Conservation (phyloP, 2,329 filamentous ascomycete genomes). For the Ophiostoma tasmaniense region DNA sequence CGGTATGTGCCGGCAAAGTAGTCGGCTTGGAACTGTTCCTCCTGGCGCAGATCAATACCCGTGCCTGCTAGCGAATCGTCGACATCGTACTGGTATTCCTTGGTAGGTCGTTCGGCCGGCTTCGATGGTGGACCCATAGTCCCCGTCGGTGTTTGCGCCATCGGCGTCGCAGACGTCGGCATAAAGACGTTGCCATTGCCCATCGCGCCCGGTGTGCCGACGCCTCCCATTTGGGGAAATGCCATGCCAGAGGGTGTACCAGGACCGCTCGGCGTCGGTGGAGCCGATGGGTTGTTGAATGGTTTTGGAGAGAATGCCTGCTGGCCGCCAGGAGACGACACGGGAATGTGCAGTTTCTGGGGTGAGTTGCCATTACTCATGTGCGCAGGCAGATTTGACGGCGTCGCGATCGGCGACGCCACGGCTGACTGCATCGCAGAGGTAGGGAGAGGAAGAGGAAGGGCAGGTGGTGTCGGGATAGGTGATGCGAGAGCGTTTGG, state of each 20-base stretch:
- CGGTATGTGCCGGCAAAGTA: conserved; percentile 44
- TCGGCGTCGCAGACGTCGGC: conserved; percentile 13
- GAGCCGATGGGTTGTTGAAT: conserved; percentile 16
- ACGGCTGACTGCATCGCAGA: conserved; percentile 35
- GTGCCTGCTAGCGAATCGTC: conserved; percentile 78
- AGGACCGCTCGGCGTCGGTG: conserved; percentile 15
- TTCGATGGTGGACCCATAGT: conserved; percentile 52
- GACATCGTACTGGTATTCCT: conserved; percentile 60
- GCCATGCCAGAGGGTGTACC: conserved; percentile 16
- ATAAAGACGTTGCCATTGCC: conserved; percentile 13
- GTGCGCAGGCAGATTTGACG: conserved; percentile 1
- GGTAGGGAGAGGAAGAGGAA: conserved; percentile 48
- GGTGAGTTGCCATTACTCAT: conserved; percentile 11
- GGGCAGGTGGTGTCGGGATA: conserved; percentile 12
- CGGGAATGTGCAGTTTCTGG: conserved; percentile 12
- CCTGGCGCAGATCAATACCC: conserved; percentile 77
- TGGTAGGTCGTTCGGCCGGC: conserved; percentile 53
- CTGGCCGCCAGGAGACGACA: conserved; percentile 8
- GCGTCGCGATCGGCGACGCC: conserved; percentile 10
- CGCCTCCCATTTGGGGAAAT: conserved; percentile 14
- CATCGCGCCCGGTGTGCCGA: not conserved
- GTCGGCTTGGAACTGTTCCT: conserved; percentile 72
- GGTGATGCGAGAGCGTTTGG: conserved; percentile 21
- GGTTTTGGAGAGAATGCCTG: conserved; percentile 15
- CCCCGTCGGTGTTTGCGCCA: conserved; percentile 12